Base-by-base conservation (phyloP, 495 filamentous ascomycete genomes). In the Schizothecium vesticola region DNA sequence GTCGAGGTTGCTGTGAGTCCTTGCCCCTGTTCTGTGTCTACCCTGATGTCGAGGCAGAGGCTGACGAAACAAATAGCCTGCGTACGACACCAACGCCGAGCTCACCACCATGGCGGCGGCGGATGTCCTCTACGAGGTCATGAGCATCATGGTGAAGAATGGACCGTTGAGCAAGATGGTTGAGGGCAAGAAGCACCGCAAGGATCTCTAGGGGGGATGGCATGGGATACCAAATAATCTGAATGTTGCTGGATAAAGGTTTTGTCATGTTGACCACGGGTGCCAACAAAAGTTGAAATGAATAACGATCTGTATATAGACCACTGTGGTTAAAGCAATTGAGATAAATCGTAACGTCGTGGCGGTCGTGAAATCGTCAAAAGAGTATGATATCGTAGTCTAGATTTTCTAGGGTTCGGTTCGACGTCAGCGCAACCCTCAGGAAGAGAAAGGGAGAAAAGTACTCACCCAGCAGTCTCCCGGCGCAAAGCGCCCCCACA, bases 41-140 rank as follows among this genome's bases (percentile, higher is more conserved):
- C 9, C 22, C 11, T 6, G 24, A n/a, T 26, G 33, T 21, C 11
- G 24, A n/a, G 3, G 21, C 64, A 59, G 31, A 66, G 3, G 28
- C 64, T 66, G 31, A 66, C 64, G 16, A 43, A 16, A 8, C 26
- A 1, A 19, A 43, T 86, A 91, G 70, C 92, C 92, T 9, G 91
- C 92, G 3, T 96, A 96, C 76, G 92, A 96, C 76, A 92, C 91
- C 29, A 90, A 89, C 68, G 92, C 90, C 1, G 92, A 96, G 84
- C 89, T 89, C 73, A 96, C 92, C 13, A 92, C 92, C 31, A 85
- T 96, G 79, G 91, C 91, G 10, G 92, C 91, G 3, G 91, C 92
- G 6, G 91, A 95, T 79, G 86, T 89, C 12, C 86, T 89, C 13
- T 96, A 90, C 78, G 92, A 96, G 81, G 90, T 96, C 70, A 88